Conservation (phyloP, 2,329 filamentous ascomycete species). For the Colletotrichum lini region DNA sequence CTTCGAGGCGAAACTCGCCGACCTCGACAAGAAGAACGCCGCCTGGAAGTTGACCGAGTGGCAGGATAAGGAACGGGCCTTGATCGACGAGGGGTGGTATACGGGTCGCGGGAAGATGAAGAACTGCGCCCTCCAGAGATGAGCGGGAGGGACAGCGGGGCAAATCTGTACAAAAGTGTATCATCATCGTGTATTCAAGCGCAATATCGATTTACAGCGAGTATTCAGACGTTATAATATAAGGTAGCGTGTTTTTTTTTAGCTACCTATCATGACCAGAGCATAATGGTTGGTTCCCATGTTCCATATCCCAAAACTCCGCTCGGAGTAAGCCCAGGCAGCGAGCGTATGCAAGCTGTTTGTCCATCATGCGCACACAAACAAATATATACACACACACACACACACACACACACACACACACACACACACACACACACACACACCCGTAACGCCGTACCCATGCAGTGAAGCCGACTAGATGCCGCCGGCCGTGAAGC, state of each 20-base stretch:
- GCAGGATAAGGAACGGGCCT: constrained; percentile 72
- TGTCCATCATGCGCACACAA: too few relatives aligned
- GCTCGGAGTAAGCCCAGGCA: neutral
- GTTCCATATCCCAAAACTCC: neutral
- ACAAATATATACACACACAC: too few relatives aligned
- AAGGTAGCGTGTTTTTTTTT: neutral
- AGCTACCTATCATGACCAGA: neutral
- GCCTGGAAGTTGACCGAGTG: constrained; percentile 78
- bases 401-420: too few relatives aligned
- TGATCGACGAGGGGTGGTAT: constrained; percentile 81
- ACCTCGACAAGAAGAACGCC: constrained; percentile 83
- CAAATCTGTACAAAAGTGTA: constrained; percentile 31
- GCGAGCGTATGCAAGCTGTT: neutral
- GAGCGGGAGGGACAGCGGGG: neutral
- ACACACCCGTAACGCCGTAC: constrained; percentile 31
- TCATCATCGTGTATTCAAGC: constrained; percentile 21
- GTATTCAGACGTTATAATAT: neutral
- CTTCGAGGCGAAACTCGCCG: constrained; percentile 75
- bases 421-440: too few relatives aligned
- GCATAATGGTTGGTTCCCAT: neutral
- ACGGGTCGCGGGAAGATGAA: constrained; percentile 34
- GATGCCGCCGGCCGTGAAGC: constrained; percentile 78
- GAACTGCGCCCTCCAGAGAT: constrained; percentile 36
- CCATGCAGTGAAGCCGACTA: constrained; percentile 45
- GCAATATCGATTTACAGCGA: constrained; percentile 18